Conservation (phyloP, 2,329 filamentous ascomycete genomes). For the Anthostomella pinea region DNA sequence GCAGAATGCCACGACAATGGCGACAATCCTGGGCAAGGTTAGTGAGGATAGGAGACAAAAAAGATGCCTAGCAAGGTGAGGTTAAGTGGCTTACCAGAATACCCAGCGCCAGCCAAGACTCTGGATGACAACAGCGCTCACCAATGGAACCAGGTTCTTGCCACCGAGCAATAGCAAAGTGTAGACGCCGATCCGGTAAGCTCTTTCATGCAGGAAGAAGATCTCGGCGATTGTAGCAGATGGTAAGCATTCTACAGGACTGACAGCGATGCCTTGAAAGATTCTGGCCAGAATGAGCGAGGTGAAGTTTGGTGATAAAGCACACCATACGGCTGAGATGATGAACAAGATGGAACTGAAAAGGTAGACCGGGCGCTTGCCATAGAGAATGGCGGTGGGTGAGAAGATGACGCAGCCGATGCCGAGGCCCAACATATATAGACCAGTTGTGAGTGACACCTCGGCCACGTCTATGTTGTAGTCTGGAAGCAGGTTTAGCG, state of each 20-base stretch:
- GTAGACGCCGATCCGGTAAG: conserved; percentile 86
- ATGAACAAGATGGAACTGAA: conserved; percentile 75
- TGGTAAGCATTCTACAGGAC: conserved; percentile 86
- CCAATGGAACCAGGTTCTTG: conserved; percentile 85
- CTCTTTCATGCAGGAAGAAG: conserved; percentile 91
- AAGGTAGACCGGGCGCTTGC: conserved; percentile 89
- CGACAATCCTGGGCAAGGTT: conserved; percentile 61
- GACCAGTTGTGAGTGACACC: conserved; percentile 67
- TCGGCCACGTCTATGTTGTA: conserved; percentile 64
- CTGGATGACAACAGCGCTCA: conserved; percentile 82
- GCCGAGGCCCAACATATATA: conserved; percentile 89
- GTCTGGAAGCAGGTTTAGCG: conserved; percentile 30
- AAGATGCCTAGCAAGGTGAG: conserved; percentile 1
- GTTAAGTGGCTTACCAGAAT: conserved; percentile 61
- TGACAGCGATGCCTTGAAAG: conserved; percentile 84
- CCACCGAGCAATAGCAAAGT: conserved; percentile 84
- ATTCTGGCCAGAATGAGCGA: conserved; percentile 80
- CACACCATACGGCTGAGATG: conserved; percentile 77
- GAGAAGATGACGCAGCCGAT: conserved; percentile 80
- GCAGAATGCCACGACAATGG: conserved; percentile 73
- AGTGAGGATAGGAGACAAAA: conserved; percentile 4
- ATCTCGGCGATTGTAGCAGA: conserved; percentile 95
- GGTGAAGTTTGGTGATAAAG: conserved; percentile 73
- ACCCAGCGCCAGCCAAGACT: conserved; percentile 83
- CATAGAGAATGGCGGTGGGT: conserved; percentile 86